Conservation (phyloP, 192 early-diverging fungal genomes). For the Gamsiella multidivaricata region DNA sequence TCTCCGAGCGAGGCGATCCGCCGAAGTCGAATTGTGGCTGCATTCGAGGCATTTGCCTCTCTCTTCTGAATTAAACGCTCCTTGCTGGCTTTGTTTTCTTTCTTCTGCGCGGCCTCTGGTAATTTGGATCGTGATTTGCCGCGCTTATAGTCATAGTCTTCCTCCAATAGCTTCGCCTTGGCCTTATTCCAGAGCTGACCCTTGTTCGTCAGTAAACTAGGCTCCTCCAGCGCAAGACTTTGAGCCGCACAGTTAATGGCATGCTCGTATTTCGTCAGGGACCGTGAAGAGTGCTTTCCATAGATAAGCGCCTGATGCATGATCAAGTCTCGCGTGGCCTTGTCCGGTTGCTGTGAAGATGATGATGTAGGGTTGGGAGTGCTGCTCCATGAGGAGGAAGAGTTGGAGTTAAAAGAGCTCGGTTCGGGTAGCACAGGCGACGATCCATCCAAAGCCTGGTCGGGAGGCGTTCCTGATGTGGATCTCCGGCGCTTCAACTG, state of each 20-base stretch:
- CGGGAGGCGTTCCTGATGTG: slow-evolving; percentile 22
- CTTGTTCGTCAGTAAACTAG: slow-evolving; percentile 57
- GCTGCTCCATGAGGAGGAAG: slow-evolving; percentile 34
- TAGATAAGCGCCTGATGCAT: slow-evolving; percentile 65
- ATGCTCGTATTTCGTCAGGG: slow-evolving; percentile 63
- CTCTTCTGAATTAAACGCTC: slow-evolving; percentile 47
- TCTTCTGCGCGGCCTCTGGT: slow-evolving; percentile 51
- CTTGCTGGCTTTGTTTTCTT: slow-evolving; percentile 37
- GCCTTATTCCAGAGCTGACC: slow-evolving; percentile 61
- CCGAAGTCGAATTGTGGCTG: slow-evolving; percentile 43
- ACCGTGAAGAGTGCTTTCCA: slow-evolving; percentile 62
- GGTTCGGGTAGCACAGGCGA: slow-evolving; percentile 27
- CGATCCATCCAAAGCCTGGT: not conserved
- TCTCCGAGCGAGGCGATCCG: slow-evolving; percentile 49
- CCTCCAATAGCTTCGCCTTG: slow-evolving; percentile 59
- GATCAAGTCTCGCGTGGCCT: slow-evolving; percentile 56
- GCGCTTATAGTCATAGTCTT: slow-evolving; percentile 67
- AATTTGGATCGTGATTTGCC: slow-evolving; percentile 67
- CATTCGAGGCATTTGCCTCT: slow-evolving; percentile 56
- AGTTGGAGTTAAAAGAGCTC: slow-evolving; percentile 43
- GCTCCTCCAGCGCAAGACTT: slow-evolving; percentile 58
- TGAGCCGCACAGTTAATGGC: slow-evolving; percentile 65
- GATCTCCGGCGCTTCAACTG: slow-evolving; percentile 34
- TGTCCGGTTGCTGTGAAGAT: slow-evolving; percentile 15
- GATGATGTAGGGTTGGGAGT: slow-evolving; percentile 8